Evolutionary conservation across 176 grass and related monocot species (phyloP).

Genomic region (Lolium rigidum): DNA sequence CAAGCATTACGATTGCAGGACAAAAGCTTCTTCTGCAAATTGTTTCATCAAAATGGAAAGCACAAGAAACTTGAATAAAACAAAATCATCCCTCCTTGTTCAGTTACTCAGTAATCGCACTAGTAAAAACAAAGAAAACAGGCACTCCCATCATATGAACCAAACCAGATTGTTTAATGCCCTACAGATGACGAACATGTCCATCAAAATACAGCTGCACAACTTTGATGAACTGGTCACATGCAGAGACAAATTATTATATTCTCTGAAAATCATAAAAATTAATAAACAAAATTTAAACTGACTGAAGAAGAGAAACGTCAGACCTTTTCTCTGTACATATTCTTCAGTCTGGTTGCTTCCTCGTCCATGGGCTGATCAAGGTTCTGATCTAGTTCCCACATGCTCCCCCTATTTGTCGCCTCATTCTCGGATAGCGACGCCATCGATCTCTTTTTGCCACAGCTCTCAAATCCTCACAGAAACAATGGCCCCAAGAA

Average conservation of each 20-base stretch:
- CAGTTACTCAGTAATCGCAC: not conserved
- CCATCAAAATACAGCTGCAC: constrained; percentile 1
- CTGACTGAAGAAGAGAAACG: constrained; percentile 38
- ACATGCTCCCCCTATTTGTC: constrained; percentile 84
- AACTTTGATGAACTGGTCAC: constrained; percentile 34
- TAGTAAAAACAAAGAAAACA: not conserved
- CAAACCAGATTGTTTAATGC: not conserved
- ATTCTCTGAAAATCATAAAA: constrained; percentile 26
- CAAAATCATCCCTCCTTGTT: not conserved
- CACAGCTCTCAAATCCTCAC: constrained; percentile 34
- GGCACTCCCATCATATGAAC: constrained; percentile 7
- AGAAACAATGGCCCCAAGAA: not conserved
- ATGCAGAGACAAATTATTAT: constrained; percentile 12
- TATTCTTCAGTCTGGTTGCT: constrained; percentile 70
- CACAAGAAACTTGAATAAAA: not conserved
- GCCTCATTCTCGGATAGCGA: constrained; percentile 56
- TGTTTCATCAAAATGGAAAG: not conserved
- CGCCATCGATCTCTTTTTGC: constrained; percentile 59
- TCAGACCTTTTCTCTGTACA: constrained; percentile 93
- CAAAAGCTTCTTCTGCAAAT: not conserved
- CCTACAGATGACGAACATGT: constrained; percentile 19
- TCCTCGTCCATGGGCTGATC: constrained; percentile 99
- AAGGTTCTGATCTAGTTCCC: constrained; percentile 94
- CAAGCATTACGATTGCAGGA: not conserved
- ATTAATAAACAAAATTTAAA: not conserved